Base-by-base conservation (phyloP, 2,329 filamentous ascomycete species). In the Phialemoniopsis sp. region DNA sequence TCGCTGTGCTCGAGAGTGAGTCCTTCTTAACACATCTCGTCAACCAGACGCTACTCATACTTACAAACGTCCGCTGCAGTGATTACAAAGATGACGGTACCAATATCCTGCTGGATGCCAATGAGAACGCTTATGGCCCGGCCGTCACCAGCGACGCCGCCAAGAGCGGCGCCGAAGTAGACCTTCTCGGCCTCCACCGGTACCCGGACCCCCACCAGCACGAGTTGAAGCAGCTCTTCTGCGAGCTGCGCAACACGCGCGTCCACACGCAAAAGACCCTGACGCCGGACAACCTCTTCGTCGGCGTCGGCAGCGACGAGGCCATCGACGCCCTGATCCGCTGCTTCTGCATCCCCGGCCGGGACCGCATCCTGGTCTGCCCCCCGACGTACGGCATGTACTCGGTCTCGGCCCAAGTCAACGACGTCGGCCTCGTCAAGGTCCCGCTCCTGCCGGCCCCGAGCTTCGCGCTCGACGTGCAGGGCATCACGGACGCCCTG, bases 341-440 rank as follows among this genome's bases (percentile, higher is more conserved):
- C 38, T 93, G 87, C 64, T 98, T 98, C 70, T 98, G 93, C 66
- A 70, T 80, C 2, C 93, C 93, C 1, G 88, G 85, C 34, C 76
- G 75, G 49, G 93, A 98, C 66, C 89, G 87, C 58, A 94, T 98
- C 58, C 77, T 98, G 29, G 91, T 89, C 32, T 97, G 91, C 57
- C 93, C 93, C 14, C 93, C 93, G 1, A 98, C 93, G 1, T 98
- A 98, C 62, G 93, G 93, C 66, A 98, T 98, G 93, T 98, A 98
- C 70, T 73, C 80, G 34, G 93, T 98, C 14, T 94, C 88, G 7
- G 93, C 93, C 1, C 86, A 94, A 58, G 85, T 96, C 50, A 98
- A 98, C 68, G 93, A 97, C 57, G 74, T 98, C 15, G 76, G 76
- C 34, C 79, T 97, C 18, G 84, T 94, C 51, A 88, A 86, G 58